Conservation (phyloP, 345 rosid species). For the Populus tremula region DNA sequence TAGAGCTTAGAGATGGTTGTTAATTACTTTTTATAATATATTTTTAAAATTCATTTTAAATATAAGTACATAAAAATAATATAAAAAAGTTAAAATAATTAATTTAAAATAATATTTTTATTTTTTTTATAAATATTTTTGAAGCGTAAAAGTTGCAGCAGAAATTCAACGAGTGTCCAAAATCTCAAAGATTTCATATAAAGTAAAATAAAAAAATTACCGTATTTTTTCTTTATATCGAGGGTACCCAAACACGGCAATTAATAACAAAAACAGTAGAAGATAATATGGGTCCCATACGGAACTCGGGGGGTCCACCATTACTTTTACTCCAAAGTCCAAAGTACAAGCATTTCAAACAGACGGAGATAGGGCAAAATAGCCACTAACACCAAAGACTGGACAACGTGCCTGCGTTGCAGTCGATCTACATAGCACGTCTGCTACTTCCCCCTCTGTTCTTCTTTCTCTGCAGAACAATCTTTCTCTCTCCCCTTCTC, state of each 20-base stretch:
- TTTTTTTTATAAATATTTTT: too few relatives aligned
- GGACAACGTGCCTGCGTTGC: slow-evolving; percentile 1
- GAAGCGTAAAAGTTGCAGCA: not conserved
- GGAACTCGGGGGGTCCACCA: not conserved
- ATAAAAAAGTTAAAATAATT: too few relatives aligned
- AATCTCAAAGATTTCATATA: not conserved
- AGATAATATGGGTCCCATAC: slow-evolving; percentile 4
- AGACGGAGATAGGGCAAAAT: slow-evolving; percentile 9
- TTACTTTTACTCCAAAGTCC: not conserved
- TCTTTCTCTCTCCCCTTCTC: not conserved
- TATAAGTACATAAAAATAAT: too few relatives aligned
- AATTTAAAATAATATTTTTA: too few relatives aligned
- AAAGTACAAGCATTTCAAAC: not conserved
- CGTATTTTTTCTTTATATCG: not conserved
- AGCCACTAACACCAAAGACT: not conserved
- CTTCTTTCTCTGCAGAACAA: not conserved
- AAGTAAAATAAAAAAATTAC: not conserved
- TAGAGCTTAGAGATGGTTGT: too few relatives aligned
- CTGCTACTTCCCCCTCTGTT: not conserved
- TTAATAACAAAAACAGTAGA: not conserved
- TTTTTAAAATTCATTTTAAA: too few relatives aligned
- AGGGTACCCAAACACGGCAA: not conserved
- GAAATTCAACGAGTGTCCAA: too few relatives aligned
- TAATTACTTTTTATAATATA: too few relatives aligned
- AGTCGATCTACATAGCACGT: not conserved